Conservation (phyloP, 495 filamentous ascomycete genomes). For the Penicillium herquei region DNA sequence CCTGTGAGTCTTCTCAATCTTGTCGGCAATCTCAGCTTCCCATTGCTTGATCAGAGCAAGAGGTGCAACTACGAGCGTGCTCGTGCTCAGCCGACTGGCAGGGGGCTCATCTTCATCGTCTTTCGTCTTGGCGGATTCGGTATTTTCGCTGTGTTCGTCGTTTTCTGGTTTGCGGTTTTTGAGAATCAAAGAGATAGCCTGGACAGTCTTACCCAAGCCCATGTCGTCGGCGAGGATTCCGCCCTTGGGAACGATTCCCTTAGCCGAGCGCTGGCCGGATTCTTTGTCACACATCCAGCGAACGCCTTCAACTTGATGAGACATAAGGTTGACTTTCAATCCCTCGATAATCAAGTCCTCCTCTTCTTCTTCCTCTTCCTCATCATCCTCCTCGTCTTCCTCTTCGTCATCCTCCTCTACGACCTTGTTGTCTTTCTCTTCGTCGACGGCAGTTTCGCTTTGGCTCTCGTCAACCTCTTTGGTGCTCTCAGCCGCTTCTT, state of each 20-base stretch:
- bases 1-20: constrained; percentile 63
- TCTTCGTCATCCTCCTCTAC: constrained; percentile 30
- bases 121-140: constrained; percentile 20
- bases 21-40: constrained; percentile 86
- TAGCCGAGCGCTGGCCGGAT: constrained; percentile 69
- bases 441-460: constrained; percentile 15
- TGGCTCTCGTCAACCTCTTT: too few species aligned
- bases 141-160: constrained; percentile 38
- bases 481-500: constrained; percentile 27
- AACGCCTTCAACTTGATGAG: constrained; percentile 90
- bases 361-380: constrained; percentile 65
- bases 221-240: constrained; percentile 91
- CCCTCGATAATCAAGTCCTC: constrained; percentile 77
- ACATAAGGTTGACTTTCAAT: constrained; percentile 79
- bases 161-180: constrained; percentile 69
- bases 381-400: constrained; percentile 40
- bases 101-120: constrained; percentile 50
- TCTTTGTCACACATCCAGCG: constrained; percentile 93
- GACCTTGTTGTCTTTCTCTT: constrained; percentile 24
- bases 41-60: constrained; percentile 95
- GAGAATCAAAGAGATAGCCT: constrained; percentile 80
- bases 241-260: constrained; percentile 76
- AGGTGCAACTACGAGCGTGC: constrained; percentile 91
- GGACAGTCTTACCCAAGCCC: constrained; percentile 94
- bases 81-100: constrained; percentile 61